phyloP scores from a whole-genome alignment of 768 basidiomycete species.

The Lentinus tigrinus region DNA sequence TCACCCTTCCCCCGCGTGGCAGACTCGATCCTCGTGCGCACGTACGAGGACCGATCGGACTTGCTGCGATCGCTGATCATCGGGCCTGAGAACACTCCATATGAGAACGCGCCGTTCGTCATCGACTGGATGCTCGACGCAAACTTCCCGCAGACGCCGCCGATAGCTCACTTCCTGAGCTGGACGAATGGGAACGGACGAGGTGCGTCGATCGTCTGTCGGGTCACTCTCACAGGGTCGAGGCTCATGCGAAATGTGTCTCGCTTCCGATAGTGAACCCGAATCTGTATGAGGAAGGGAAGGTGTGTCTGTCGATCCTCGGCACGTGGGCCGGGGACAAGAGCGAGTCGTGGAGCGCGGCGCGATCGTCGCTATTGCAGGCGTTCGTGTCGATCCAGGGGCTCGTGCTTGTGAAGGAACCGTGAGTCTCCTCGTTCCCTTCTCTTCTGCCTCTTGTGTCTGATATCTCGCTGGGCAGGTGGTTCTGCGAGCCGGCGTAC shows the following conservation, averaged over 20 bases:
- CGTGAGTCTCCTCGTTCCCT: constrained; percentile 49
- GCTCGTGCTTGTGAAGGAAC: constrained; percentile 88
- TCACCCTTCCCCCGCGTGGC: constrained; percentile 2
- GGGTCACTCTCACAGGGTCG: not conserved
- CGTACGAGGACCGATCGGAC: constrained; percentile 88
- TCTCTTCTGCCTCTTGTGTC: not conserved
- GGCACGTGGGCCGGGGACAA: constrained; percentile 92
- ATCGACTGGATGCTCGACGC: constrained; percentile 92
- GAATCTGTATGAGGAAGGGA: constrained; percentile 93
- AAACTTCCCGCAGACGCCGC: constrained; percentile 80
- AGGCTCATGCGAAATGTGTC: not conserved
- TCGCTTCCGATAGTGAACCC: constrained; percentile 33
- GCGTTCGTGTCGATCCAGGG: constrained; percentile 94
- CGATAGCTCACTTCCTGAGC: constrained; percentile 85
- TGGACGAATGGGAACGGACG: constrained; percentile 95
- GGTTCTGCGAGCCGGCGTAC: constrained; percentile 92
- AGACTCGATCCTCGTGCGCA: constrained; percentile 88
- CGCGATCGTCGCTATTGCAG: constrained; percentile 84
- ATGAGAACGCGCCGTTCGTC: constrained; percentile 90
- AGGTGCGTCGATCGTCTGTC: constrained; percentile 43
- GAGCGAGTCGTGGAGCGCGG: constrained; percentile 83
- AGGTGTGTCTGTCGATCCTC: constrained; percentile 88
- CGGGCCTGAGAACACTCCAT: constrained; percentile 93
- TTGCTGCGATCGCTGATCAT: constrained; percentile 86
- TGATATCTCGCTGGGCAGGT: constrained; percentile 46